Evolutionary conservation across 2,329 filamentous ascomycete species (phyloP).

Genomic region (Verticillium longisporum): DNA sequence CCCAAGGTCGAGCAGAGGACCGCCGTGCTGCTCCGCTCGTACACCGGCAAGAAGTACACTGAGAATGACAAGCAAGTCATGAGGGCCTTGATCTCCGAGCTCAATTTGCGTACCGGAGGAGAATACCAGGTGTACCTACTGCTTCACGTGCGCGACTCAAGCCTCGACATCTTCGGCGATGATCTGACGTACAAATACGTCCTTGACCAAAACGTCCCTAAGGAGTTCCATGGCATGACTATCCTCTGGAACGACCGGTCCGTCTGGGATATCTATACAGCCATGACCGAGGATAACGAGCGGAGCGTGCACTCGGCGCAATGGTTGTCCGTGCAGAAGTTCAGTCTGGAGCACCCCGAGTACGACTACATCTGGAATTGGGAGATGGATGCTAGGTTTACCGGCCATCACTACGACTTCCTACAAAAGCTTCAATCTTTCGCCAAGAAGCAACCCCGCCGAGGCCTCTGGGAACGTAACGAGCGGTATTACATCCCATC

Average conservation of each 20-base stretch:
- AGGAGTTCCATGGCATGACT: constrained; percentile 64
- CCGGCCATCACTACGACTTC: constrained; percentile 76
- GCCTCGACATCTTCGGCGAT: constrained; percentile 52
- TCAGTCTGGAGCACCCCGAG: constrained; percentile 67
- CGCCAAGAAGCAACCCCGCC: constrained; percentile 60
- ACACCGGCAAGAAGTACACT: constrained; percentile 68
- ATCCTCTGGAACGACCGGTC: constrained; percentile 69
- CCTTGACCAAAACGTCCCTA: constrained; percentile 56
- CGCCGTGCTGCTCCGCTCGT: constrained; percentile 69
- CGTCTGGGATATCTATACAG: constrained; percentile 71
- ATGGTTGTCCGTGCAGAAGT: constrained; percentile 69
- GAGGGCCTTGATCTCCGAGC: constrained; percentile 71
- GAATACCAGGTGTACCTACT: constrained; percentile 77
- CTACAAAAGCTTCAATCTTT: constrained; percentile 59
- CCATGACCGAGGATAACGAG: constrained; percentile 55
- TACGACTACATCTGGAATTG: constrained; percentile 83
- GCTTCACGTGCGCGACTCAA: constrained; percentile 66
- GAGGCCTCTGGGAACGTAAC: constrained; percentile 67
- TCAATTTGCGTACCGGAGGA: constrained; percentile 68
- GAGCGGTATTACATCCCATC: constrained; percentile 68
- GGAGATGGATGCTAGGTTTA: constrained; percentile 77
- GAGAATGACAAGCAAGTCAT: constrained; percentile 74
- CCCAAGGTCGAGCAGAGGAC: constrained; percentile 47
- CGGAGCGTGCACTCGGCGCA: constrained; percentile 53
- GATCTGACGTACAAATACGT: constrained; percentile 51